These are phyloP conservation scores for Trametes cubensis DNA, from an alignment of 768 basidiomycete genomes.

Conservation along the genomic window DNA sequence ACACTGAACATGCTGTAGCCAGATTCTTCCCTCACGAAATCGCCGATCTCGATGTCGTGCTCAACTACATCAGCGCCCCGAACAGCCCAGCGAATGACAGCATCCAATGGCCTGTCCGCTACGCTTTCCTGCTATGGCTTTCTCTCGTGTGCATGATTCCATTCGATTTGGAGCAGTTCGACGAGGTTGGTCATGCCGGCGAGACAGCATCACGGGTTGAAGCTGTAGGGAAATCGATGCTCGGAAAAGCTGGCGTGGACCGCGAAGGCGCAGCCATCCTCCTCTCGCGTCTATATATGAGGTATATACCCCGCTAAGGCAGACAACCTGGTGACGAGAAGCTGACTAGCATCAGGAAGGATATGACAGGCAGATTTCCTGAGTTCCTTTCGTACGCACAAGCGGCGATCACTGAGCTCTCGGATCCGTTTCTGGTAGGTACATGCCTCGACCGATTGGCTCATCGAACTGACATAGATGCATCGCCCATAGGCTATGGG, in stretches of 20 bases:
- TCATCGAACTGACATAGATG: background rate
- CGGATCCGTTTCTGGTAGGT: conserved; percentile 57
- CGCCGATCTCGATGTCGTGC: conserved; percentile 73
- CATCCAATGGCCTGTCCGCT: conserved; percentile 78
- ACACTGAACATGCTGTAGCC: conserved; percentile 48
- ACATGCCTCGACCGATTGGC: conserved; percentile 9
- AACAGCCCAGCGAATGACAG: conserved; percentile 45
- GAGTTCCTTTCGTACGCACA: conserved; percentile 55
- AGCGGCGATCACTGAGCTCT: conserved; percentile 40
- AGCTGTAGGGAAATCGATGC: conserved; percentile 54
- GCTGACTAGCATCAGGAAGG: conserved; percentile 49
- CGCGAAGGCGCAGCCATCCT: conserved; percentile 80
- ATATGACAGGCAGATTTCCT: conserved; percentile 52
- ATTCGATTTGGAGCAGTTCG: conserved; percentile 87
- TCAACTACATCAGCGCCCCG: conserved; percentile 61
- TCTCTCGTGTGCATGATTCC: conserved; percentile 92
- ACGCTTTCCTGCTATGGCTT: conserved; percentile 89
- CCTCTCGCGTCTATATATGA: conserved; percentile 79
- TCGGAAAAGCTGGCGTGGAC: conserved; percentile 77
- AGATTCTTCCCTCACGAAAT: conserved; percentile 95
- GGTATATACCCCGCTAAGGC: conserved; percentile 48
- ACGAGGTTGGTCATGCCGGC: conserved; percentile 55
- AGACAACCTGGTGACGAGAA: conserved; percentile 4
- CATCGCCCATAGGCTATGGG: conserved; percentile 58
- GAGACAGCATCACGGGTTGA: conserved; percentile 63